Percentiles rank a stretch among this genome's conserved stretches.
These are phyloP conservation scores for Trypanosoma melophagium DNA, from an alignment of 208 protist genomes.

Conservation along the genomic window DNA sequence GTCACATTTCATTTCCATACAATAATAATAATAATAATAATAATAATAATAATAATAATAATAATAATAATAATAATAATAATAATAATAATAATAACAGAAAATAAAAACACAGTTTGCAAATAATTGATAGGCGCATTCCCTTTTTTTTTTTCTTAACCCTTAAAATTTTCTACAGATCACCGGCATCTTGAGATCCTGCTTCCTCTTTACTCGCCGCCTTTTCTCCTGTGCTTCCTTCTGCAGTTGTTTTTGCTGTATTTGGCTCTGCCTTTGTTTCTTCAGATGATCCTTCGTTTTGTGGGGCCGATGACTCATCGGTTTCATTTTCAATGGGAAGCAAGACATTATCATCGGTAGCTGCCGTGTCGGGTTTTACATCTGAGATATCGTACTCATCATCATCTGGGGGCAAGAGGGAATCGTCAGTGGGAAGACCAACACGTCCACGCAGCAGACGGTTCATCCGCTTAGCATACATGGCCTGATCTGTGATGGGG, in stretches of 20 bases:
- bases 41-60: slow-evolving; percentile 25
- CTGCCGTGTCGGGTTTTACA: slow-evolving; percentile 21
- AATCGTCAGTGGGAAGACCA: slow-evolving; percentile 66
- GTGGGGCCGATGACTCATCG: slow-evolving; percentile 11
- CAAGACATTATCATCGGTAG: slow-evolving; percentile 28
- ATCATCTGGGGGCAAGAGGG: slow-evolving; percentile 73
- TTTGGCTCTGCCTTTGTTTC: neutral
- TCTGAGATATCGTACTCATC: slow-evolving; percentile 66
- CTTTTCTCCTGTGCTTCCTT: too few relatives aligned
- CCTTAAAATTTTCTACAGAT: slow-evolving; percentile 8
- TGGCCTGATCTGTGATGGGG: slow-evolving; percentile 69
- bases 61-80: slow-evolving; percentile 4
- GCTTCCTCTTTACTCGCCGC: too few relatives aligned
- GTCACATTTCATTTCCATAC: slow-evolving; percentile 3
- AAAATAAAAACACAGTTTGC: slow-evolving; percentile 14
- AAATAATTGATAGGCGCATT: neutral
- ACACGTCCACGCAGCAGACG: slow-evolving; percentile 88
- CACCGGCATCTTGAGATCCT: slow-evolving; percentile 1
- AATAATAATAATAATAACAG: slow-evolving; percentile 1
- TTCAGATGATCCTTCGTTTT: slow-evolving; percentile 8
- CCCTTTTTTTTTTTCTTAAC: slow-evolving; percentile 8
- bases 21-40: slow-evolving; percentile 13
- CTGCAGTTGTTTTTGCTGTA: neutral
- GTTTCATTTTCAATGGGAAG: slow-evolving; percentile 38
- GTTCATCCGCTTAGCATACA: slow-evolving; percentile 84